These are phyloP conservation scores for Panaeolus papilionaceus DNA, from an alignment of 768 basidiomycete genomes.

Conservation along the genomic window DNA sequence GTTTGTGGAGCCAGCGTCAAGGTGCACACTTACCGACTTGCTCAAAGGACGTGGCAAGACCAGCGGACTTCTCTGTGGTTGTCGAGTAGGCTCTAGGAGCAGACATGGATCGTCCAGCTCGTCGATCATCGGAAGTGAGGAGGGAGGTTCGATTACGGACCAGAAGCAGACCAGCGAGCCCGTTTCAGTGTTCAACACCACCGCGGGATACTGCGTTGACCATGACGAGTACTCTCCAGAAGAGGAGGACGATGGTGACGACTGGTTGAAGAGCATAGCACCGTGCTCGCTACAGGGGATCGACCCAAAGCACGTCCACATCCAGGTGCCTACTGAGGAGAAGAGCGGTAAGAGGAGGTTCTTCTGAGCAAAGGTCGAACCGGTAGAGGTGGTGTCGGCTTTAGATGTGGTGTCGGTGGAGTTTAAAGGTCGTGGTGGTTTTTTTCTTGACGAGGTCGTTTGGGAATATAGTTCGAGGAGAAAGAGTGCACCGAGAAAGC, in stretches of 20 bases:
- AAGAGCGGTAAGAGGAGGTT: conserved; percentile 73
- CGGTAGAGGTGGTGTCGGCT: neutral
- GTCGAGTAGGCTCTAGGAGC: conserved; percentile 46
- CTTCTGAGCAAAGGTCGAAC: conserved; percentile 62
- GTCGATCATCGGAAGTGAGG: conserved; percentile 16
- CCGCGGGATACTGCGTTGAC: conserved; percentile 58
- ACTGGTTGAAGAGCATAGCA: conserved; percentile 82
- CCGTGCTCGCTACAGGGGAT: conserved; percentile 64
- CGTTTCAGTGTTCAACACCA: conserved; percentile 24
- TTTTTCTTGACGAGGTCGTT: neutral
- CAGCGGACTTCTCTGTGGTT: conserved; percentile 81
- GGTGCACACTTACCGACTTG: conserved; percentile 93
- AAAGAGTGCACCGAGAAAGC: neutral
- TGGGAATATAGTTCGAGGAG: neutral
- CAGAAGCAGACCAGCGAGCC: conserved; percentile 29
- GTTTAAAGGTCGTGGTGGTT: neutral
- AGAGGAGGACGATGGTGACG: conserved; percentile 83
- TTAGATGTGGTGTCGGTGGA: conserved; percentile 10
- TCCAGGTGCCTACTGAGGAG: conserved; percentile 77
- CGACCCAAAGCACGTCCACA: conserved; percentile 66
- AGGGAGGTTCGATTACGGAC: conserved; percentile 8
- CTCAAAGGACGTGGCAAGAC: conserved; percentile 82
- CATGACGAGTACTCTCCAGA: conserved; percentile 69
- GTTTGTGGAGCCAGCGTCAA: conserved; percentile 83
- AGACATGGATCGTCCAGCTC: conserved; percentile 16